Evolutionary conservation across 1,284 basidiomycete genomes (phyloP).

Genomic region (Wolfiporia cocos): DNA sequence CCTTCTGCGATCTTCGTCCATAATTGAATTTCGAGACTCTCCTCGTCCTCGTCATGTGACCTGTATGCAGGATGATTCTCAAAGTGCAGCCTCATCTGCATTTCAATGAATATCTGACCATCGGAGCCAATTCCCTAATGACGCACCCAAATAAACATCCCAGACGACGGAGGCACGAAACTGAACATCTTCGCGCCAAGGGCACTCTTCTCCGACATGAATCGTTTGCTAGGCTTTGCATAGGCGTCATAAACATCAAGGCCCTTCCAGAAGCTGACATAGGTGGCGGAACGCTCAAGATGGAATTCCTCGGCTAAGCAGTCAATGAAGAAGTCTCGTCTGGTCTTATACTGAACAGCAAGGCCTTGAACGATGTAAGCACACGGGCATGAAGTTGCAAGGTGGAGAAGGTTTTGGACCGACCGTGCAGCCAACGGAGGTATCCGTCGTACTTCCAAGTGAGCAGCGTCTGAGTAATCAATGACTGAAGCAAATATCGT

Average conservation of each 20-base stretch:
- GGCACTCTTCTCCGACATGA: conserved; percentile 36
- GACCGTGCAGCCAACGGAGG: conserved; percentile 69
- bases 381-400: no score
- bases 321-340: conserved; percentile 62
- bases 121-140: neutral
- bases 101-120: neutral
- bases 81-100: conserved; percentile 61
- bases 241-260: conserved; percentile 38
- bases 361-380: conserved; percentile 43
- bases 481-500: conserved; percentile 29
- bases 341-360: conserved; percentile 44
- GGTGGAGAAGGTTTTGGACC: no score
- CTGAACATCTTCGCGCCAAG: conserved; percentile 42
- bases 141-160: conserved; percentile 66
- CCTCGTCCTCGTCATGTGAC: conserved; percentile 31
- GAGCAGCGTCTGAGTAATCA: conserved; percentile 57
- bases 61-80: conserved; percentile 48
- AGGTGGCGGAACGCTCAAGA: conserved; percentile 26
- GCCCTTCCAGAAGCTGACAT: conserved; percentile 32
- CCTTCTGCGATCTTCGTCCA: conserved; percentile 52
- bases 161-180: conserved; percentile 65
- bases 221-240: conserved; percentile 24
- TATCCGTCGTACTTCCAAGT: conserved; percentile 71
- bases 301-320: conserved; percentile 47
- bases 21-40: conserved; percentile 47